Conservation (phyloP, 495 filamentous ascomycete genomes). For the Trichoderma erinaceum region DNA sequence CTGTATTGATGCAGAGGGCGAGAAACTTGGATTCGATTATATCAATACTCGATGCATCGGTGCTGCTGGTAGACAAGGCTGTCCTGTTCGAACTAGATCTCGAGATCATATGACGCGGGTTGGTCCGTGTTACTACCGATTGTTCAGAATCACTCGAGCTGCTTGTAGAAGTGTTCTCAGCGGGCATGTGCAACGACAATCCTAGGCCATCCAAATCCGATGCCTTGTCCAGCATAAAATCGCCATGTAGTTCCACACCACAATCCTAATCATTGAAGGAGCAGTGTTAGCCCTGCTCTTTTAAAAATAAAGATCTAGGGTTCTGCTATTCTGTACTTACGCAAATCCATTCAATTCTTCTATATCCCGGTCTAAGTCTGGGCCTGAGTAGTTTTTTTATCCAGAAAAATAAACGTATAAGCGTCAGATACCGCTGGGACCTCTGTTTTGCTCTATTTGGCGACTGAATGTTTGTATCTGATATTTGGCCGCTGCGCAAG, state of each 20-base stretch:
- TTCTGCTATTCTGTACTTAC: background rate
- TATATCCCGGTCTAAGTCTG: background rate
- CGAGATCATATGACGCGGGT: background rate
- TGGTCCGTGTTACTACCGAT: background rate
- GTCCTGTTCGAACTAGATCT: background rate
- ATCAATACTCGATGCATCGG: background rate
- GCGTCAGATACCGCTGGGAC: no score
- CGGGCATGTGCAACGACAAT: background rate
- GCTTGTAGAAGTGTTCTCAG: background rate
- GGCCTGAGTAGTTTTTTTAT: background rate
- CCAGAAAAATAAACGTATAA: background rate
- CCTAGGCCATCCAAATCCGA: background rate
- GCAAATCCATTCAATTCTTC: slow-evolving; percentile 1
- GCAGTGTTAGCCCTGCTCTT: no score
- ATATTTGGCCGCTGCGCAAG: no score
- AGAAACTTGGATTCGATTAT: slow-evolving; percentile 11
- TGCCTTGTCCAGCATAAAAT: background rate
- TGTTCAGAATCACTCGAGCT: background rate
- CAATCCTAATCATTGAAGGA: background rate
- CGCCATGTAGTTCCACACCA: background rate
- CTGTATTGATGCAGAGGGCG: slow-evolving; percentile 20
- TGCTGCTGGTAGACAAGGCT: background rate
- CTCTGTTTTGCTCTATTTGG: no score
- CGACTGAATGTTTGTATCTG: no score
- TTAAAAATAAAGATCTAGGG: background rate